A percentile compares a stretch with the other conserved stretches of the same genome.
Evolutionary conservation across 169 alveolate species (phyloP).

Genomic region (Eimeria nieschulzi): DNA sequence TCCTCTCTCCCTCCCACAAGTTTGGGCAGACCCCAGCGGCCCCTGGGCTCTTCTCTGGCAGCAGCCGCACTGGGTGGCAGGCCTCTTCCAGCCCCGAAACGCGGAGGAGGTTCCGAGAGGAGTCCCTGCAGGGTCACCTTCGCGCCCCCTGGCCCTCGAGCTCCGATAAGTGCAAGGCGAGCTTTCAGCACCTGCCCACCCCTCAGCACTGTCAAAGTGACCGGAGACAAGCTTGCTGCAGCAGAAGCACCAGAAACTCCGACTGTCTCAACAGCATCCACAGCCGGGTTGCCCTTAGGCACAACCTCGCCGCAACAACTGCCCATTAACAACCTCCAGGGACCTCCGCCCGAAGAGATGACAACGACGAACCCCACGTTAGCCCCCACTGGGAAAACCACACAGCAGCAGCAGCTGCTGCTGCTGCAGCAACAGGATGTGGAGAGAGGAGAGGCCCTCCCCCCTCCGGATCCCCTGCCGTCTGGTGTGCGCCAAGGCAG

Average conservation of each 20-base stretch:
- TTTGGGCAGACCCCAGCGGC: neutral
- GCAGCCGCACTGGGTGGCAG: constrained; percentile 12
- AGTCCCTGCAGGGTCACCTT: neutral
- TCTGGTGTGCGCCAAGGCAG: neutral
- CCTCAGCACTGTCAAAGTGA: neutral
- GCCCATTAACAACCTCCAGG: neutral
- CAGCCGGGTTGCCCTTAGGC: neutral
- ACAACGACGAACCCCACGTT: neutral
- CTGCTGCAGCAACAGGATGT: neutral
- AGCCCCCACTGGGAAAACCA: neutral
- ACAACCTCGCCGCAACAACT: neutral
- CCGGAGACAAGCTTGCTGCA: neutral
- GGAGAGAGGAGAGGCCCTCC: neutral
- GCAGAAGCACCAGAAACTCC: constrained; percentile 1
- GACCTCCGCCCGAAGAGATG: neutral
- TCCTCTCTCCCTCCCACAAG: neutral
- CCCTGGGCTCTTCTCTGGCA: neutral
- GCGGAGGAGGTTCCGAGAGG: neutral
- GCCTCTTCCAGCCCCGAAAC: neutral
- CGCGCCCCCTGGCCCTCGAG: neutral
- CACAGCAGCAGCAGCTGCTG: neutral
- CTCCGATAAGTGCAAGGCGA: neutral
- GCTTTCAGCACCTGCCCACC: constrained; percentile 34
- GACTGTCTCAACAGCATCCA: neutral
- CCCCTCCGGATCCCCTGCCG: neutral